Evolutionary conservation across 1,284 basidiomycete genomes (phyloP).

Genomic region (Ganoderma sp.): DNA sequence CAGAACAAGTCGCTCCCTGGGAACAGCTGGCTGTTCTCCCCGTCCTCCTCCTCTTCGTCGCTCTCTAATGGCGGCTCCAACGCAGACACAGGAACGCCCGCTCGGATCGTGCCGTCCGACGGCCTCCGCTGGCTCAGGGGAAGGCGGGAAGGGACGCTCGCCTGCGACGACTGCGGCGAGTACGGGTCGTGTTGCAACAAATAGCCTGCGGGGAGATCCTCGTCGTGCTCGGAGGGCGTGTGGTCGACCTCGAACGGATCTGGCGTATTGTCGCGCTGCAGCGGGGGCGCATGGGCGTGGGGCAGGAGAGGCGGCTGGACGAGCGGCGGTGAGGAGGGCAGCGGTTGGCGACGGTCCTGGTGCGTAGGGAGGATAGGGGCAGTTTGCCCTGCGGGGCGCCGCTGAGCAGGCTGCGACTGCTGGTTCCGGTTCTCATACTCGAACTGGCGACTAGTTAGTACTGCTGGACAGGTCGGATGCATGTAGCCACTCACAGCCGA

Average conservation of each 20-base stretch:
- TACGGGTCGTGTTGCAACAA: slow-evolving; percentile 27
- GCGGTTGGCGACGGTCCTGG: slow-evolving; percentile 26
- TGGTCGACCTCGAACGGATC: slow-evolving; percentile 44
- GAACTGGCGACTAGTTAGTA: slow-evolving; percentile 40
- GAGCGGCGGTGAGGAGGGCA: slow-evolving; percentile 32
- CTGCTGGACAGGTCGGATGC: not conserved
- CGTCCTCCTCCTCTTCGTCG: slow-evolving; percentile 49
- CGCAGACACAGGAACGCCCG: slow-evolving; percentile 7
- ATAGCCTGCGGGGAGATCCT: slow-evolving; percentile 19
- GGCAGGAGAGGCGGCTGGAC: slow-evolving; percentile 25
- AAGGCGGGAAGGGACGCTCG: slow-evolving; percentile 23
- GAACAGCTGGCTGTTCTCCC: slow-evolving; percentile 54
- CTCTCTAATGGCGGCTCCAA: slow-evolving; percentile 37
- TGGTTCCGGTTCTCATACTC: slow-evolving; percentile 51
- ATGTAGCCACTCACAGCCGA: slow-evolving; percentile 59
- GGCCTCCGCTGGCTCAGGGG: slow-evolving; percentile 34
- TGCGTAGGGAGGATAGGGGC: slow-evolving; percentile 23
- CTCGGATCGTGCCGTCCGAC: slow-evolving; percentile 13
- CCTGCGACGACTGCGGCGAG: slow-evolving; percentile 33
- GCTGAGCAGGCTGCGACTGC: slow-evolving; percentile 28
- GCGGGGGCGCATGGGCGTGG: slow-evolving; percentile 25
- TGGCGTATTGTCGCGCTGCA: slow-evolving; percentile 34
- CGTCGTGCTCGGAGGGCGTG: slow-evolving; percentile 40
- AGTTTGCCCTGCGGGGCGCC: slow-evolving; percentile 27
- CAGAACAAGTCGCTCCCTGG: slow-evolving; percentile 62